A percentile compares a stretch with the other conserved stretches of the same genome.
phyloP scores from a whole-genome alignment of 2,329 filamentous ascomycete species.

The Scytalidium lignicola region DNA sequence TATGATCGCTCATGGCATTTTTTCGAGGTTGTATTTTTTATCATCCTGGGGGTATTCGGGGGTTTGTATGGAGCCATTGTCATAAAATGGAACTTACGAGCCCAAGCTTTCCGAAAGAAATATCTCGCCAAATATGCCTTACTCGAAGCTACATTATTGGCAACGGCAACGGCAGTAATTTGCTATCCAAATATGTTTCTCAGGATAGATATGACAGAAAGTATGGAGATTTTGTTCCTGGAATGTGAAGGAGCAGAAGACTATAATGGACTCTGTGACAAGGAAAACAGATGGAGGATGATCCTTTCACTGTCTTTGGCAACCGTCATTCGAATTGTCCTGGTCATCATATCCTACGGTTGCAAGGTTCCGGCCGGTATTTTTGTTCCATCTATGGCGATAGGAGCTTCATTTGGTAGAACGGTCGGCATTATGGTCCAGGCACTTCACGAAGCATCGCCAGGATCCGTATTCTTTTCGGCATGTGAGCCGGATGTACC shows the following conservation, averaged over 20 bases:
- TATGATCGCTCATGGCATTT: constrained; percentile 98
- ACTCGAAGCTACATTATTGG: constrained; percentile 78
- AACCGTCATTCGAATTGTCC: constrained; percentile 71
- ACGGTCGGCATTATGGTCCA: constrained; percentile 95
- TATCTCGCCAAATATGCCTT: constrained; percentile 82
- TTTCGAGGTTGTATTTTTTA: constrained; percentile 90
- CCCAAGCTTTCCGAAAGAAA: constrained; percentile 89
- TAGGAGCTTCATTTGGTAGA: constrained; percentile 89
- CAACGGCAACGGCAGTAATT: constrained; percentile 79
- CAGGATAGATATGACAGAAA: constrained; percentile 97
- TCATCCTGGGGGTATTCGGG: constrained; percentile 86
- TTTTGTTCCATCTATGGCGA: constrained; percentile 96
- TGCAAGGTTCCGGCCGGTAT: constrained; percentile 98
- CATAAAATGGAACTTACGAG: constrained; percentile 94
- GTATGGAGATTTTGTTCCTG: constrained; percentile 95
- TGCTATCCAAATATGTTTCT: constrained; percentile 96
- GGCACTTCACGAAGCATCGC: constrained; percentile 78
- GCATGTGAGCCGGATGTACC: constrained; percentile 86
- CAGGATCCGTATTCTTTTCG: constrained; percentile 77
- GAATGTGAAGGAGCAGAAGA: constrained; percentile 88
- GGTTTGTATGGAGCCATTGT: constrained; percentile 94
- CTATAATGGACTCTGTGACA: constrained; percentile 84
- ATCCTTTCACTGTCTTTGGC: constrained; percentile 73
- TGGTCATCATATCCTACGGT: constrained; percentile 94
- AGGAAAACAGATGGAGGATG: constrained; percentile 69